These are phyloP conservation scores for Themeda triandra DNA, from an alignment of 176 grass and related monocot genomes.

Conservation along the genomic window DNA sequence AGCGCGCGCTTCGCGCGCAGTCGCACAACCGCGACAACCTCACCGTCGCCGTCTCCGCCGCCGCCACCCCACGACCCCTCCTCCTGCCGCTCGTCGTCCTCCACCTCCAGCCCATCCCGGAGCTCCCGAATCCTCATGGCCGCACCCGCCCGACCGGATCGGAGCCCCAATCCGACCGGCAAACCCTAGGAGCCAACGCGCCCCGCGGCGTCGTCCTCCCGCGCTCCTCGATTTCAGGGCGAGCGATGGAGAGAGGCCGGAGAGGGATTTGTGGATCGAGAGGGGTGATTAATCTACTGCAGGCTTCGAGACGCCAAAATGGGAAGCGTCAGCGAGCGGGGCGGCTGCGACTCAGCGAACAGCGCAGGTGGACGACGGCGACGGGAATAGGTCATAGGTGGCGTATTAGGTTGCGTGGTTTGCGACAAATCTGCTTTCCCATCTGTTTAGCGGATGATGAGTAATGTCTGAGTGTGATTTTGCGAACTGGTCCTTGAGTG, in stretches of 20 bases:
- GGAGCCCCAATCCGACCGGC: not conserved
- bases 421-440: conserved; percentile 3
- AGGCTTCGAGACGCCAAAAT: conserved; percentile 23
- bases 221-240: not conserved
- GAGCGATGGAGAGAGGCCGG: not conserved
- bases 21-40: conserved; percentile 24
- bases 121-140: conserved; percentile 40
- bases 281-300: not conserved
- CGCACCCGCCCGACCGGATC: not conserved
- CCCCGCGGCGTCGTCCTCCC: not conserved
- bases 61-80: not conserved
- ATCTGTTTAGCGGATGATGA: not conserved
- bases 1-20: conserved; percentile 64
- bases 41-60: not conserved
- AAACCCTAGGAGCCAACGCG: conserved; percentile 10
- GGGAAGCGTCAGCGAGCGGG: not conserved
- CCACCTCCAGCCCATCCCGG: conserved; percentile 12
- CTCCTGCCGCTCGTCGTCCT: conserved; percentile 15
- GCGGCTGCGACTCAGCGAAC: not conserved
- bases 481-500: not conserved
- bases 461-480: not conserved
- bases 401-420: not conserved
- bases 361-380: not conserved
- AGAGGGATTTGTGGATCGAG: conserved; percentile 17
- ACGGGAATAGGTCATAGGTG: not conserved